Conservation (phyloP, 768 basidiomycete species). For the Guyanaporus albipodus region DNA sequence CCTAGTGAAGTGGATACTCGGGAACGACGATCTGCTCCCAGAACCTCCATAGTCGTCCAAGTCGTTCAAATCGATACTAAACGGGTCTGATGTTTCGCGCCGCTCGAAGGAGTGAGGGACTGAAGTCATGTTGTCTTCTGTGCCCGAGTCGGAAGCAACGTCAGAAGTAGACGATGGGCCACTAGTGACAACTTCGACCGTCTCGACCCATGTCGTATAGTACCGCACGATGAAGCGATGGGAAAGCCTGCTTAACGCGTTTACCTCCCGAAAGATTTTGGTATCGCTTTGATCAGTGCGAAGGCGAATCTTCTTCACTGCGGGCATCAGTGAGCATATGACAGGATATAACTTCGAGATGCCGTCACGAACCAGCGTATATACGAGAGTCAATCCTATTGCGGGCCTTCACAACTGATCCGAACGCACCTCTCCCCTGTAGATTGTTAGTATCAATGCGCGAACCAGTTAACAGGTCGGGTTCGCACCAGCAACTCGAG, state of each 20-base stretch:
- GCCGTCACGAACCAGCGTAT: slow-evolving; percentile 59
- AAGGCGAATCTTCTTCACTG: slow-evolving; percentile 88
- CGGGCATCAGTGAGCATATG: not conserved
- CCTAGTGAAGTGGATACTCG: slow-evolving; percentile 77
- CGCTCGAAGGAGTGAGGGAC: slow-evolving; percentile 44
- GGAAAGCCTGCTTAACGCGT: slow-evolving; percentile 79
- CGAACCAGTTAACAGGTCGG: not conserved
- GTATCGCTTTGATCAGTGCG: slow-evolving; percentile 73
- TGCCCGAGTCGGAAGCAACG: slow-evolving; percentile 34
- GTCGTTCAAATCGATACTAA: slow-evolving; percentile 61
- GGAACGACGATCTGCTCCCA: slow-evolving; percentile 61
- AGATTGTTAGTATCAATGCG: not conserved
- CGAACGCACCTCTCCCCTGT: slow-evolving; percentile 86
- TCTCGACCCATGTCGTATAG: slow-evolving; percentile 89
- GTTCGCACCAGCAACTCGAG: slow-evolving; percentile 67
- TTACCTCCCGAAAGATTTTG: slow-evolving; percentile 89
- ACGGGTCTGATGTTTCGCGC: slow-evolving; percentile 50
- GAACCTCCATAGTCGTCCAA: slow-evolving; percentile 55
- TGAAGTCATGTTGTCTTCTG: slow-evolving; percentile 51
- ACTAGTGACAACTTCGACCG: slow-evolving; percentile 49
- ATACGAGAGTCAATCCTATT: slow-evolving; percentile 84
- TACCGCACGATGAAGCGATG: slow-evolving; percentile 92
- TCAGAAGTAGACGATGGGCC: slow-evolving; percentile 46
- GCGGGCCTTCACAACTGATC: slow-evolving; percentile 91
- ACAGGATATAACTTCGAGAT: not conserved